These are phyloP conservation scores for Litsea cubeba DNA, from an alignment of 164 flowering plant genomes.

Conservation along the genomic window DNA sequence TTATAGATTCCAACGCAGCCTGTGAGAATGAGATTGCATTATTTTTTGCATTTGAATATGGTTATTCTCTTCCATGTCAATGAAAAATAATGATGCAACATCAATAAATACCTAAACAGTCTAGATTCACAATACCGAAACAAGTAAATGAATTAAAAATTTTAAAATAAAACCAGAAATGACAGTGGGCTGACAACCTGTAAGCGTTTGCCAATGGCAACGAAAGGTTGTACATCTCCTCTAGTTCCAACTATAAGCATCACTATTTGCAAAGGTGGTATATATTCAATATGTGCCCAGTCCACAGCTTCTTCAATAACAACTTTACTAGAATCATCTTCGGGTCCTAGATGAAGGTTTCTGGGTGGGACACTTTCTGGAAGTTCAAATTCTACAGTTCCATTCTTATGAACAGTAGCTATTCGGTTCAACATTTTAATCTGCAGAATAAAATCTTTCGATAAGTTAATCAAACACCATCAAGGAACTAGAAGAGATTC, in stretches of 20 bases:
- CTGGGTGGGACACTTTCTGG: slow-evolving; percentile 53
- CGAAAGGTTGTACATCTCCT: slow-evolving; percentile 96
- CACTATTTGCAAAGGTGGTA: slow-evolving; percentile 87
- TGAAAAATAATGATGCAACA: not conserved
- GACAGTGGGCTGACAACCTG: slow-evolving; percentile 48
- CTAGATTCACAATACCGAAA: not conserved
- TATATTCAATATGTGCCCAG: slow-evolving; percentile 50
- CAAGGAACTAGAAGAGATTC: not conserved
- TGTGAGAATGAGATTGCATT: too few relatives aligned
- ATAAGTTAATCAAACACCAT: not conserved
- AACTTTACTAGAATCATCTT: slow-evolving; percentile 31
- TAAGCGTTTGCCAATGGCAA: slow-evolving; percentile 89
- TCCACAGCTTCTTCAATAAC: slow-evolving; percentile 61
- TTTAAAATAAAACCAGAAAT: not conserved
- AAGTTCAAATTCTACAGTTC: slow-evolving; percentile 88
- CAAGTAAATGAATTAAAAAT: too few relatives aligned
- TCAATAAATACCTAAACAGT: not conserved
- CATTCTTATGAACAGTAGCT: slow-evolving; percentile 93
- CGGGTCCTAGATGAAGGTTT: slow-evolving; percentile 34
- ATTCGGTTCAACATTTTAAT: slow-evolving; percentile 81
- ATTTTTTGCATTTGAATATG: too few relatives aligned
- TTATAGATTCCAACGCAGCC: too few relatives aligned
- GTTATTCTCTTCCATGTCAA: too few relatives aligned
- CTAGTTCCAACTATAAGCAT: slow-evolving; percentile 97
- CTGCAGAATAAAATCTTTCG: slow-evolving; percentile 35